Evolutionary conservation across 2,329 filamentous ascomycete genomes (phyloP), one percentile per base, ranked within the genome.

Genomic region (Diaporthe velutina): DNA sequence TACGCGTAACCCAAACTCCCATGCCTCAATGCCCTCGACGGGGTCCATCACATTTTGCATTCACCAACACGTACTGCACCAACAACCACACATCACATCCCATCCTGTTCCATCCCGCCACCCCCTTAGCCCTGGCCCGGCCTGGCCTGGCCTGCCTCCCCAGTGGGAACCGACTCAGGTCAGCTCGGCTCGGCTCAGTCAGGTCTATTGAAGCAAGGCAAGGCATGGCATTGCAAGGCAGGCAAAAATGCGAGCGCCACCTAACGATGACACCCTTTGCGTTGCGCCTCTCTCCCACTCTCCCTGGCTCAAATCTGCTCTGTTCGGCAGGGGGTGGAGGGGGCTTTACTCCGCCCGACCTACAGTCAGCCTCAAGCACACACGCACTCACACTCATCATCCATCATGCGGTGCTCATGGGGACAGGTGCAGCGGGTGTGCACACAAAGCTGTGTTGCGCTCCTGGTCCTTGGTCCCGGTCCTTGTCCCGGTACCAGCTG

Each of bases 361-460:
- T 52, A 50, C 57, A 64, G 40, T 60, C 70, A 48, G 35, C 55
- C 54, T 71, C 70, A 54, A 25, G 25, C 57, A 54, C 38, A 50
- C 70, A 54, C 33, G 22, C 40, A 17, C 57, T 17, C 57, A 19
- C 35, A 58, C 28, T 2, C 70, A 72, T 33, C 54, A 71, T 38
- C 54, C 50, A 57, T 71, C 54, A 71, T 71, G 68, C 68, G 22
- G 68, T 40, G 54, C 55, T 58, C 55, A 60, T 52, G 10, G 25
- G 35, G 55, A 38, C 68, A 71, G 42, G 52, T 48, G 30, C 68
- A 48, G 58, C 38, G 25, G 30, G n/a, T 35, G 42, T 50, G 42
- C 68, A 71, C 57, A 22, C 50, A 71, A 60, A 60, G 55, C 57
- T 71, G 61, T 52, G 61, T 52, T 67, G 45, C 30, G 42, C 57